These are phyloP conservation scores for Phytomonas francai DNA, from an alignment of 208 protist species.

Conservation along the genomic window DNA sequence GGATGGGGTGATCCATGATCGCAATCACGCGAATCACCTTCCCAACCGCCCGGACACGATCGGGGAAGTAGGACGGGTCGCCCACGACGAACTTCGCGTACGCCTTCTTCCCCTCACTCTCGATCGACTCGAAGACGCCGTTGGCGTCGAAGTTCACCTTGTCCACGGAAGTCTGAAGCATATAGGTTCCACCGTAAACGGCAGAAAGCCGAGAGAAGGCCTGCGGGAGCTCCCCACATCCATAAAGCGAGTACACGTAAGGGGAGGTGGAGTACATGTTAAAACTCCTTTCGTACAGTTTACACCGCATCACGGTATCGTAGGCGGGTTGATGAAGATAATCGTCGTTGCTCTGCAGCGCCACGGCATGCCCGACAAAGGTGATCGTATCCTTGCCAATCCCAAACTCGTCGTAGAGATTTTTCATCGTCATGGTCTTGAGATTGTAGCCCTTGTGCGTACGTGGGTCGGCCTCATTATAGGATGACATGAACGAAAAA, in stretches of 20 bases:
- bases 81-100: slow-evolving; percentile 94
- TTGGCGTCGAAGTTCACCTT: slow-evolving; percentile 94
- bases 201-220: slow-evolving; percentile 94
- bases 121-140: slow-evolving; percentile 92
- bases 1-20: slow-evolving; percentile 93
- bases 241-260: slow-evolving; percentile 99
- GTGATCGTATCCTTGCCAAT: slow-evolving; percentile 92
- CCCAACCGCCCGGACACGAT: slow-evolving; percentile 89
- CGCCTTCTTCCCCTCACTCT: slow-evolving; percentile 75
- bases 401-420: slow-evolving; percentile 95
- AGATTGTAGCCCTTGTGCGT: slow-evolving; percentile 93
- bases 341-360: slow-evolving; percentile 84
- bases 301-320: slow-evolving; percentile 91
- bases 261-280: slow-evolving; percentile 92
- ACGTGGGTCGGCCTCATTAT: slow-evolving; percentile 80
- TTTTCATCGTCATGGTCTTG: slow-evolving; percentile 76
- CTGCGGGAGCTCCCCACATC: slow-evolving; percentile 99
- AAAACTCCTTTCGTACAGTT: slow-evolving; percentile 96
- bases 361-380: slow-evolving; percentile 98
- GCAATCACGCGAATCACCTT: slow-evolving; percentile 97
- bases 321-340: slow-evolving; percentile 93
- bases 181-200: slow-evolving; percentile 98
- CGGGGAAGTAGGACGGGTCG: slow-evolving; percentile 99
- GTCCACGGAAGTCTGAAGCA: slow-evolving; percentile 97
- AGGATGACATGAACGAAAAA: slow-evolving; percentile 87